phyloP scores from a whole-genome alignment of 176 grass and related monocot genomes.

The Cocos nucifera region DNA sequence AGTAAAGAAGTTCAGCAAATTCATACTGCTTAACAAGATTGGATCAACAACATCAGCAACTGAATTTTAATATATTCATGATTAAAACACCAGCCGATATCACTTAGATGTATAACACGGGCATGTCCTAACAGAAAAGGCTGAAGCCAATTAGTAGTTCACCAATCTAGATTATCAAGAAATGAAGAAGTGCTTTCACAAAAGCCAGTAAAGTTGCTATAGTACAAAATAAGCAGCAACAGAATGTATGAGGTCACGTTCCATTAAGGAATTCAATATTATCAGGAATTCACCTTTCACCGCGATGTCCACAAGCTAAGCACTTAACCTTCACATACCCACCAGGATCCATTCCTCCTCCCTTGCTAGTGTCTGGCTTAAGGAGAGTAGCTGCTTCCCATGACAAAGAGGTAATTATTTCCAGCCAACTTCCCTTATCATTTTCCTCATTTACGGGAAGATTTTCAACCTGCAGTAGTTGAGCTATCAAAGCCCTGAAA shows the following conservation, averaged over 20 bases:
- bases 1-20: conserved; percentile 24
- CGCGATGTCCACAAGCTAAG: conserved; percentile 61
- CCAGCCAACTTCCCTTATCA: conserved; percentile 71
- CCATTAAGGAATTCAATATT: too few species aligned
- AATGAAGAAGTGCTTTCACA: too few species aligned
- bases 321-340: conserved; percentile 94
- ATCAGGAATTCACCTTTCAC: conserved; percentile 54
- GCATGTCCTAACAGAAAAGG: too few species aligned
- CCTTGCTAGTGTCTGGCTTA: conserved; percentile 67
- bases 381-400: conserved; percentile 87
- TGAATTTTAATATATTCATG: not conserved
- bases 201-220: too few species aligned
- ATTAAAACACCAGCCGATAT: not conserved
- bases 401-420: conserved; percentile 75
- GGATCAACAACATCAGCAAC: conserved; percentile 11
- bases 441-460: conserved; percentile 39
- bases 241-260: too few species aligned
- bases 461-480: conserved; percentile 74
- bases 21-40: conserved; percentile 10
- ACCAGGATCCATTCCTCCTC: conserved; percentile 85
- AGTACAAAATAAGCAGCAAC: too few species aligned
- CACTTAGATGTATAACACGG: too few species aligned
- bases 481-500: conserved; percentile 80
- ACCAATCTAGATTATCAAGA: too few species aligned
- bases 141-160: too few species aligned